Evolutionary conservation across 163 green algal species (phyloP), one percentile per base, ranked within the genome.

Genomic region (Chloroidium sp.): DNA sequence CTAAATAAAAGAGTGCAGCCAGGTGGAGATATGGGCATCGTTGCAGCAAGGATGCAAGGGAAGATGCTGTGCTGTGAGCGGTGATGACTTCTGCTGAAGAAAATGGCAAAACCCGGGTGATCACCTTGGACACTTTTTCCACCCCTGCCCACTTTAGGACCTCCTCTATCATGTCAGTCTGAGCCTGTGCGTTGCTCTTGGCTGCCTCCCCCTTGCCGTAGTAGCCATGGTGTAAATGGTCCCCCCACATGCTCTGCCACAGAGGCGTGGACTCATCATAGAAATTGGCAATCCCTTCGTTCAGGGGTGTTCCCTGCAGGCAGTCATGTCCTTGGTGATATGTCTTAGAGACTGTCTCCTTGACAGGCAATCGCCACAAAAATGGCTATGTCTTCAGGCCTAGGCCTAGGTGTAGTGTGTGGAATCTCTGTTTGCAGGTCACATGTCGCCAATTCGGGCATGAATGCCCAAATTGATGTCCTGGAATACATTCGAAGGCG

Each of bases 201-300:
- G 80, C 78, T 57, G 14, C 6, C 1, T 78, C 80, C 14, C 84
- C 90, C 62, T 90, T 81, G 0, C 91, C 89, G 80, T 99, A 99
- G 88, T 96, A 98, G 14, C 94, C 96, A 81, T 99, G 96, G 88
- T 99, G 96, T 94, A 99, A 97, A 90, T 99, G 96, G 83, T 98
- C 83, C 57, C 94, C 95, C 96, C 96, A 98, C 84, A 98, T 94
- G 4, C 90, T 81, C 84, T 99, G 96, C 96, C 96, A 99, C 12
- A 99, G 85, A 4, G 86, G 89, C 3, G 86, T 94, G 3, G 87
- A 95, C 78, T 96, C 91, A 75, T 99, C 94, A 84, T 99, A 99
- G 76, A 99, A 98, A 8, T 80, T 85, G 4, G 93, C 95, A 69
- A 99, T 99, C n/a, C 96, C 95, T 62, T 95, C 80, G 36, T 98